Percentiles rank a stretch among this genome's conserved stretches.
Evolutionary conservation across 441 rosid species (phyloP).

Genomic region (Pelargonium citronellum): DNA sequence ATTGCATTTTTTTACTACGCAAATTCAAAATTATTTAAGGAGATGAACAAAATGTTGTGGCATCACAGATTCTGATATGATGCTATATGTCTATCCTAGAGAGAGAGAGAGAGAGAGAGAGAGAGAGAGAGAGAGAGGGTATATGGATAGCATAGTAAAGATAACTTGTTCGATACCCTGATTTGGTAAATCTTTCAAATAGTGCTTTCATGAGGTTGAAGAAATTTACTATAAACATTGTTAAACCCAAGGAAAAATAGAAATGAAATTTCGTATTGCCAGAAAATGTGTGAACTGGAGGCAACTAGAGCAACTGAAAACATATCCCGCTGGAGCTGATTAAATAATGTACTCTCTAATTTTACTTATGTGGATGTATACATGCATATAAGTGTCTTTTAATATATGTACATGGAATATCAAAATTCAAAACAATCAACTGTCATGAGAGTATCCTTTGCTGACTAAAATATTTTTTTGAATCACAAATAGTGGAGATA

Average conservation of each 20-base stretch:
- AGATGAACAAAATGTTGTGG: not conserved
- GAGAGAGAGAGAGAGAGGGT: too few relatives aligned
- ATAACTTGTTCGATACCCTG: not conserved
- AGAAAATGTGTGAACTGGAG: not conserved
- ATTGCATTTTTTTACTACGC: not conserved
- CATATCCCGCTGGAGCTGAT: not conserved
- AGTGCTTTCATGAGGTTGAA: conserved; percentile 1
- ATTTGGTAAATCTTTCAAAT: not conserved
- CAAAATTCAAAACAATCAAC: not conserved
- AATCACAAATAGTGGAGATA: conserved; percentile 8
- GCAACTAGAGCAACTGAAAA: conserved; percentile 1
- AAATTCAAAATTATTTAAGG: not conserved
- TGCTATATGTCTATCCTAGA: not conserved
- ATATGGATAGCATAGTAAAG: not conserved
- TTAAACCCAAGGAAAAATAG: not conserved
- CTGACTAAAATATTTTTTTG: not conserved
- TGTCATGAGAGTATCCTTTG: not conserved
- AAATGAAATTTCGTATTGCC: not conserved
- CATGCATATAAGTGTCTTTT: not conserved
- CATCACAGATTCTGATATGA: not conserved
- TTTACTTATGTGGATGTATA: not conserved
- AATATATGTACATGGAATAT: not conserved
- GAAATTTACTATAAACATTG: not conserved
- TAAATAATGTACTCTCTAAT: not conserved
- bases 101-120: not conserved